Conservation (phyloP, 495 filamentous ascomycete genomes). For the Xylaria grammica region DNA sequence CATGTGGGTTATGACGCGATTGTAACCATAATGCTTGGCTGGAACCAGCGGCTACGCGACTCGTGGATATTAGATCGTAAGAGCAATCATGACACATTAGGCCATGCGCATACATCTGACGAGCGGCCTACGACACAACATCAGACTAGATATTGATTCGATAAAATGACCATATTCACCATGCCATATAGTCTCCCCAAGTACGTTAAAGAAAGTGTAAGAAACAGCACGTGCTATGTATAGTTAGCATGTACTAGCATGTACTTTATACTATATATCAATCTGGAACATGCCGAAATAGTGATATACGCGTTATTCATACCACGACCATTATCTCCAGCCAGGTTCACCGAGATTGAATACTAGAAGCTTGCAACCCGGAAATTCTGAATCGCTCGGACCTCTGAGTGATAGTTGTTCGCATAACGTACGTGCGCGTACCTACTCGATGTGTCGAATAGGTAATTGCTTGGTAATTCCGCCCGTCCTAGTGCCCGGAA, state of each 20-base stretch:
- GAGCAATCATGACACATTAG: constrained; percentile 6
- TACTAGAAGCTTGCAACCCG: too few relatives aligned
- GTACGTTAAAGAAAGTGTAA: too few relatives aligned
- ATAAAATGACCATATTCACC: background rate
- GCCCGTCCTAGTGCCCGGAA: constrained; percentile 11
- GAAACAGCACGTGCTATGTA: too few relatives aligned
- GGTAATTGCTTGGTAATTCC: constrained; percentile 16
- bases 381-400: constrained; percentile 14
- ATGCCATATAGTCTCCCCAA: too few relatives aligned
- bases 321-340: too few relatives aligned
- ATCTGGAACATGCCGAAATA: too few relatives aligned
- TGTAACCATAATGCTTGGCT: constrained; percentile 2
- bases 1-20: constrained; percentile 18
- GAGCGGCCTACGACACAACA: constrained; percentile 18
- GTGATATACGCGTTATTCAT: too few relatives aligned
- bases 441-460: background rate
- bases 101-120: constrained; percentile 1
- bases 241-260: too few relatives aligned
- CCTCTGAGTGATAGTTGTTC: constrained; percentile 3
- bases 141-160: background rate
- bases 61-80: constrained; percentile 2
- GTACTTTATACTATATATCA: too few relatives aligned
- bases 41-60: constrained; percentile 8
- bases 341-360: too few relatives aligned
- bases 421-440: constrained; percentile 8